Conservation (phyloP, 768 basidiomycete species). For the Podaxis pistillaris region DNA sequence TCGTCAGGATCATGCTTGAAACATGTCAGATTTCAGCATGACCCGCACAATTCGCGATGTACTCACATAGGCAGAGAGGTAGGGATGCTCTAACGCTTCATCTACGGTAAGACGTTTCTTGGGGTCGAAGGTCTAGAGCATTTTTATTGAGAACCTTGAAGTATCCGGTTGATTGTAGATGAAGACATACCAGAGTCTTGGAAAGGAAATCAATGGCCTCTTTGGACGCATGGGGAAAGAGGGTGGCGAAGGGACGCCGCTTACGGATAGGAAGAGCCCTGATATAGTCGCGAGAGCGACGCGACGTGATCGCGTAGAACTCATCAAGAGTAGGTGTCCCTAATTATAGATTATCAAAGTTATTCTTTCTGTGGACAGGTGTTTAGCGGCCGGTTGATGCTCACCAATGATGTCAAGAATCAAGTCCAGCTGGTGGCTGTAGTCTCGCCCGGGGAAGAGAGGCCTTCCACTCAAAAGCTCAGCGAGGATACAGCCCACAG, state of each 20-base stretch:
- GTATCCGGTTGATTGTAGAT: constrained; percentile 18
- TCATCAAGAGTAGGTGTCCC: constrained; percentile 87
- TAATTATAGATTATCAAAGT: constrained; percentile 22
- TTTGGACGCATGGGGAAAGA: constrained; percentile 77
- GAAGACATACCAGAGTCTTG: constrained; percentile 57
- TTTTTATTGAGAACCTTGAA: background rate
- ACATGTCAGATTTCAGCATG: constrained; percentile 11
- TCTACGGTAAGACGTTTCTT: constrained; percentile 83
- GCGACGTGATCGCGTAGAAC: constrained; percentile 86
- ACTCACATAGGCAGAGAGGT: constrained; percentile 72
- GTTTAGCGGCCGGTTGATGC: constrained; percentile 13
- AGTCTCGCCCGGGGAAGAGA: constrained; percentile 85
- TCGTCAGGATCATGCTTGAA: constrained; percentile 82
- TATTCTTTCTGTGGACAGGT: constrained; percentile 12
- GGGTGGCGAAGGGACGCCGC: constrained; percentile 60
- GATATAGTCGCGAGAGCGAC: constrained; percentile 84
- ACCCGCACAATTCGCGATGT: background rate
- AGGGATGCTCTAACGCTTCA: constrained; percentile 80
- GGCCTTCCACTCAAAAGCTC: constrained; percentile 81
- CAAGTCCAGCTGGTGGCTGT: constrained; percentile 84
- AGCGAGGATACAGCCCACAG: constrained; percentile 73
- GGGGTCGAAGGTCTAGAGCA: constrained; percentile 74
- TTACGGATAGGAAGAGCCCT: constrained; percentile 83
- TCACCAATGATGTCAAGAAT: constrained; percentile 85
- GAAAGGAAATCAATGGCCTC: constrained; percentile 72